Percentiles rank a stretch among this genome's conserved stretches.
phyloP scores from a whole-genome alignment of 345 rosid genomes.

The Boechera retrofracta region DNA sequence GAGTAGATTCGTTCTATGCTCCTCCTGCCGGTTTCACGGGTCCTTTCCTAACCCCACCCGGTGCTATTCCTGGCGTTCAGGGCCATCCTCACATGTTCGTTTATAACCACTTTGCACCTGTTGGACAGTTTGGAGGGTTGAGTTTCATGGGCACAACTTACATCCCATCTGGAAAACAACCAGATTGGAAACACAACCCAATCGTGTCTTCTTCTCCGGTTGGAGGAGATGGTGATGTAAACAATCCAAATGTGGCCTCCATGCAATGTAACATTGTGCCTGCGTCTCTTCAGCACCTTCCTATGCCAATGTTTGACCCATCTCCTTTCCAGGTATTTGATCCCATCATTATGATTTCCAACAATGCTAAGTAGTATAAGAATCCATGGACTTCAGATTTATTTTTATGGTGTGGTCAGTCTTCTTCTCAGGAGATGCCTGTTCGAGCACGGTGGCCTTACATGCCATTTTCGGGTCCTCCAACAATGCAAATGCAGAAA shows the following conservation, averaged over 20 bases:
- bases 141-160: slow-evolving; percentile 96
- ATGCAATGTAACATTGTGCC: slow-evolving; percentile 73
- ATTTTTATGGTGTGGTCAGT: slow-evolving; percentile 49
- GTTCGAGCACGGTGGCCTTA: slow-evolving; percentile 86
- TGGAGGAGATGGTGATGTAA: slow-evolving; percentile 68
- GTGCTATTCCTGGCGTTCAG: slow-evolving; percentile 86
- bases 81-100: slow-evolving; percentile 97
- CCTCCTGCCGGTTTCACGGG: slow-evolving; percentile 88
- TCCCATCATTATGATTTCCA: background rate
- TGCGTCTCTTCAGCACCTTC: slow-evolving; percentile 78
- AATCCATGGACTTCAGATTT: slow-evolving; percentile 21
- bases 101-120: slow-evolving; percentile 97
- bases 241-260: slow-evolving; percentile 58
- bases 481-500: slow-evolving; percentile 69
- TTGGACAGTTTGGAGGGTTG: slow-evolving; percentile 96
- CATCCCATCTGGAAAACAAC: slow-evolving; percentile 90
- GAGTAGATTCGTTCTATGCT: slow-evolving; percentile 92
- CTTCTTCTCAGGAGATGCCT: slow-evolving; percentile 72
- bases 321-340: slow-evolving; percentile 88
- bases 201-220: slow-evolving; percentile 58
- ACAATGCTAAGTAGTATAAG: slow-evolving; percentile 31
- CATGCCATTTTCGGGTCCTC: slow-evolving; percentile 62
- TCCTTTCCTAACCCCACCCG: slow-evolving; percentile 87
- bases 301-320: slow-evolving; percentile 92
- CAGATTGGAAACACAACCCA: slow-evolving; percentile 93